phyloP scores from a whole-genome alignment of 2,329 filamentous ascomycete genomes.

The Aspergillus ustus region DNA sequence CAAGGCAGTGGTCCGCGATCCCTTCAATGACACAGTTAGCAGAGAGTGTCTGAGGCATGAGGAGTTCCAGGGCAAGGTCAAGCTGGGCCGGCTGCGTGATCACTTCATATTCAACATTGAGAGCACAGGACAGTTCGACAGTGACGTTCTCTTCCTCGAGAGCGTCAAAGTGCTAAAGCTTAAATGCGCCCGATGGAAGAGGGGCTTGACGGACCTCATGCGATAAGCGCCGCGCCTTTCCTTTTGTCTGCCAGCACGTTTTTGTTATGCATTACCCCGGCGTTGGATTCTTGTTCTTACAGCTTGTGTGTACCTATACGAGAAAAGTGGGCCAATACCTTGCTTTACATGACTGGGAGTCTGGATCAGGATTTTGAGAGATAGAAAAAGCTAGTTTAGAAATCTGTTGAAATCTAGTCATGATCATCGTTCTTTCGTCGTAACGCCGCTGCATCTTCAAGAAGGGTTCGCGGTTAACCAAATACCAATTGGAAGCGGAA shows the following conservation, averaged over 20 bases:
- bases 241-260: constrained; percentile 12
- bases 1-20: constrained; percentile 84
- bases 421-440: constrained; percentile 20
- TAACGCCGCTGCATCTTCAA: constrained; percentile 18
- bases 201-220: constrained; percentile 49
- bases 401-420: constrained; percentile 24
- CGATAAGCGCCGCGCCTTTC: constrained; percentile 27
- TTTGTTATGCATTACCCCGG: constrained; percentile 44
- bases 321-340: constrained; percentile 38
- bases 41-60: constrained; percentile 88
- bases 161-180: constrained; percentile 81
- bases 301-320: constrained; percentile 40
- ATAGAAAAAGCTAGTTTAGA: constrained; percentile 36
- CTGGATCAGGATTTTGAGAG: constrained; percentile 35
- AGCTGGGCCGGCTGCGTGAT: constrained; percentile 84
- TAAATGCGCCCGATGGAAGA: constrained; percentile 67
- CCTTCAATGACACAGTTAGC: constrained; percentile 94
- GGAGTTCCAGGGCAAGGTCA: constrained; percentile 95
- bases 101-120: constrained; percentile 98
- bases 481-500: constrained; percentile 65
- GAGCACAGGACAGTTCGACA: constrained; percentile 93
- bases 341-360: constrained; percentile 38
- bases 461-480: constrained; percentile 29
- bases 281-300: constrained; percentile 40
- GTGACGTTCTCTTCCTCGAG: constrained; percentile 91